Evolutionary conservation across 495 filamentous ascomycete genomes (phyloP).

Genomic region (Daldinia decipiens): DNA sequence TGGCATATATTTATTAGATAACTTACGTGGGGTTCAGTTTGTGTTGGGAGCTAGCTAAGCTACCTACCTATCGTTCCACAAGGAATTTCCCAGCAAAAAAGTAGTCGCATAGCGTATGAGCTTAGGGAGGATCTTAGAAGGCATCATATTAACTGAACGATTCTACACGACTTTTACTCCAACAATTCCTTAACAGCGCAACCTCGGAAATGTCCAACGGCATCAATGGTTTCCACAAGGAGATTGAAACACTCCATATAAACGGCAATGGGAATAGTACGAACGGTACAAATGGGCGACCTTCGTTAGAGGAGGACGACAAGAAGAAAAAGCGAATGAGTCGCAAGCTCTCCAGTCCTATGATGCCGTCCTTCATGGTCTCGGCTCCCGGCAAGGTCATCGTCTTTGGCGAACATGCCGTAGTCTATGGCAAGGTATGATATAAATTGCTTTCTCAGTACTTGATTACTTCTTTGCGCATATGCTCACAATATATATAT

Average conservation of each 20-base stretch:
- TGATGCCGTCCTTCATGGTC: constrained; percentile 93
- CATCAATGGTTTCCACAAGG: constrained; percentile 46
- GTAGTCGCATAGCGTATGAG: constrained; percentile 13
- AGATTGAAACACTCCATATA: constrained; percentile 38
- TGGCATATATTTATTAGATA: constrained; percentile 7
- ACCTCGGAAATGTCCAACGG: constrained; percentile 48
- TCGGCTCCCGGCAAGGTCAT: constrained; percentile 98
- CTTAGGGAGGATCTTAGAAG: not conserved
- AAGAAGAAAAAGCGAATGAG: constrained; percentile 48
- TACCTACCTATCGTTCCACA: not conserved
- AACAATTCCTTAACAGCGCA: constrained; percentile 32
- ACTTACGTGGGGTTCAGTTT: constrained; percentile 16
- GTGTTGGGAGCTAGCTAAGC: constrained; percentile 5
- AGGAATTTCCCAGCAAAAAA: constrained; percentile 1
- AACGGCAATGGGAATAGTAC: constrained; percentile 29
- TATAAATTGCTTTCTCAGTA: not conserved
- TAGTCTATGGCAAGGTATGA: constrained; percentile 88
- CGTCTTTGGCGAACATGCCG: constrained; percentile 95
- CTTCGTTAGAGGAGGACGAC: constrained; percentile 37
- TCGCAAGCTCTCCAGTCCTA: constrained; percentile 65
- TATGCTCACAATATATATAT: constrained; percentile 43
- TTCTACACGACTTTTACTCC: constrained; percentile 34
- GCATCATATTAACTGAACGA: constrained; percentile 3
- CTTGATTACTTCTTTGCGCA: constrained; percentile 10
- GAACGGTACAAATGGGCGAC: constrained; percentile 32